These are phyloP conservation scores for Neurospora sp. DNA, from an alignment of 495 filamentous ascomycete species.

Conservation along the genomic window DNA sequence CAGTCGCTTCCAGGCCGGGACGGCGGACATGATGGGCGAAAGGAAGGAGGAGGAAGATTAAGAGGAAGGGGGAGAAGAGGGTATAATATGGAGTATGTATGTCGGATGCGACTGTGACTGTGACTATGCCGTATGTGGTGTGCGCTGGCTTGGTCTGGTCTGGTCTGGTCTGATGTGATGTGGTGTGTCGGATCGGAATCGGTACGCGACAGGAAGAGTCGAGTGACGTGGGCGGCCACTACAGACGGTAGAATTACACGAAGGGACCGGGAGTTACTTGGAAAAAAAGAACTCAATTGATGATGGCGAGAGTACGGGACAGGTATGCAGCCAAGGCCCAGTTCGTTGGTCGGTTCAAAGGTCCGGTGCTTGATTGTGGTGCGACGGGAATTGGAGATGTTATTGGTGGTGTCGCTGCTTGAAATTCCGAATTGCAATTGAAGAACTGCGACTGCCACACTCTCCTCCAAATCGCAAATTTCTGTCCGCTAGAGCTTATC, in stretches of 20 bases:
- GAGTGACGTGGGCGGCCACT: not conserved
- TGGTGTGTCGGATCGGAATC: not conserved
- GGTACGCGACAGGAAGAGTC: not conserved
- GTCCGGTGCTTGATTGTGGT: not conserved
- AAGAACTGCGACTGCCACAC: not conserved
- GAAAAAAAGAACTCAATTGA: not conserved
- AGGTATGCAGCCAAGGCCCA: not conserved
- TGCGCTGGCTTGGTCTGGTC: not conserved
- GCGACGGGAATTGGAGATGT: not conserved
- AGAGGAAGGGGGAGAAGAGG: conserved; percentile 3
- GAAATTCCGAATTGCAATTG: not conserved
- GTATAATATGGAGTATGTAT: not conserved
- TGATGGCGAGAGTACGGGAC: not conserved
- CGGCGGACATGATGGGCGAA: conserved; percentile 13
- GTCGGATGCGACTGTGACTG: not conserved
- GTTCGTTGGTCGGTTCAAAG: not conserved
- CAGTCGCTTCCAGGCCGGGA: conserved; percentile 70
- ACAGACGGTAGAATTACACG: not conserved
- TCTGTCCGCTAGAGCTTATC: conserved; percentile 25
- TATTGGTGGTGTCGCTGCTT: conserved; percentile 3
- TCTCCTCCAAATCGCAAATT: conserved; percentile 16
- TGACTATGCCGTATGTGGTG: not conserved
- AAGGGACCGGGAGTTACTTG: not conserved
- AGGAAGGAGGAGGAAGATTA: conserved; percentile 21
- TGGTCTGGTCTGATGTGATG: not conserved